Base-by-base conservation (phyloP, 2,329 filamentous ascomycete species). In the Fusarium transvaalense region DNA sequence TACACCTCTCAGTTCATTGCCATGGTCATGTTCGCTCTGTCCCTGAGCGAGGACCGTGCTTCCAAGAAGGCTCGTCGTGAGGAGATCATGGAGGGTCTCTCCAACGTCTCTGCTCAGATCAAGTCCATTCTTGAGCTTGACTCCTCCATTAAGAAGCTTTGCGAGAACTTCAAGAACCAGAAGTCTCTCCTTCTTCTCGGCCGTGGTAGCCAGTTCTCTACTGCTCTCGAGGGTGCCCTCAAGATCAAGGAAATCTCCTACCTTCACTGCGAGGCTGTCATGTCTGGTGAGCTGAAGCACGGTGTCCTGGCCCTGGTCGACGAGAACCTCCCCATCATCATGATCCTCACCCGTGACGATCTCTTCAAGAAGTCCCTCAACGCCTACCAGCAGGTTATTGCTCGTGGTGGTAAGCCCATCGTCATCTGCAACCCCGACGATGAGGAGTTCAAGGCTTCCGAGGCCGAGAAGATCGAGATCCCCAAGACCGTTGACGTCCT, bases 181-280 rank as follows among this genome's bases (percentile, higher is more conserved):
- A 98, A 98, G 89, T 97, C 92, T 71, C 83, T 99, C 76, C 86
- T 99, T 66, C 89, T 99, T 56, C 88, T 99, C 65, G 96, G 96
- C 65, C 92, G 96, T 85, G 96, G 96, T 74, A 93, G 93, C 79
- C 96, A 99, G 84, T 97, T 94, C 85, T 94, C 95, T 64, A 99
- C 96, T 75, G 96, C 96, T 58, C 89, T 99, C 23, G 96, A 99
- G 86, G 96, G 93, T 82, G 96, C 96, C 50, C 87, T 99, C 74
- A 99, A 99, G 88, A 99, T 99, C 83, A 99, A 99, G 89, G 96
- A 99, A 84, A 99, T 99, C 76, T 98, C 95, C 19, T 99, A 99
- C 83, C 92, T 99, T 63, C 96, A 99, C 83, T 99, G 96, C 82
- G 96, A 99, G 85, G 96, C 96, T 75, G 96, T 99, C 85, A 99